Percentiles rank a stretch among this genome's conserved stretches.
These are phyloP conservation scores for Vanderwaltozyma polyspora DNA, from an alignment of 805 yeast genomes.

Conservation along the genomic window DNA sequence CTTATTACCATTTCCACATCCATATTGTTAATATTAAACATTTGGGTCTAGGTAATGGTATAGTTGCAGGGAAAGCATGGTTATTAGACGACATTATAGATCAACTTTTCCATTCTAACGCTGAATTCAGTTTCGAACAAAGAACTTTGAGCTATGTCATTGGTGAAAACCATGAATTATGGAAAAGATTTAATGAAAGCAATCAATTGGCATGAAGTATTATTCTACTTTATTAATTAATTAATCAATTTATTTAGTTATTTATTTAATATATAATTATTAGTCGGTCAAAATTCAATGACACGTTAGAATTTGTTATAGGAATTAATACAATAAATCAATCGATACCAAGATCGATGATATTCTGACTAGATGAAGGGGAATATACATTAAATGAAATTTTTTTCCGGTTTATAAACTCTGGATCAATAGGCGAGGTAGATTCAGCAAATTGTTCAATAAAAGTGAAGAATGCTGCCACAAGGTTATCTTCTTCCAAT, in stretches of 20 bases:
- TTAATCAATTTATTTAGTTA: too few species aligned
- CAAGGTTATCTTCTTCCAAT: conserved; percentile 25
- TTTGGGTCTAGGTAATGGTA: conserved; percentile 58
- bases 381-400: not conserved
- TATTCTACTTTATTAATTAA: too few species aligned
- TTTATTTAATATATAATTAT: too few species aligned
- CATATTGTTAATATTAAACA: conserved; percentile 73
- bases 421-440: not conserved
- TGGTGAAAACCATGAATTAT: conserved; percentile 72
- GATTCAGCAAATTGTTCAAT: not conserved
- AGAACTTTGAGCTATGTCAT: conserved; percentile 54
- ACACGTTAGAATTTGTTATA: too few species aligned
- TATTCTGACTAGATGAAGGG: not conserved
- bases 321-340: not conserved
- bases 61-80: conserved; percentile 71
- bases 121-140: conserved; percentile 44
- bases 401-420: not conserved
- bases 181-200: conserved; percentile 31
- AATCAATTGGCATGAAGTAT: too few species aligned
- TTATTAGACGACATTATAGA: conserved; percentile 76
- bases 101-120: conserved; percentile 38
- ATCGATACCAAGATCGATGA: not conserved
- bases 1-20: conserved; percentile 90
- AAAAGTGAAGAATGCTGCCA: conserved; percentile 13
- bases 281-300: too few species aligned